phyloP scores from a whole-genome alignment of 306 rosid species.

The Clitoria ternatea region DNA sequence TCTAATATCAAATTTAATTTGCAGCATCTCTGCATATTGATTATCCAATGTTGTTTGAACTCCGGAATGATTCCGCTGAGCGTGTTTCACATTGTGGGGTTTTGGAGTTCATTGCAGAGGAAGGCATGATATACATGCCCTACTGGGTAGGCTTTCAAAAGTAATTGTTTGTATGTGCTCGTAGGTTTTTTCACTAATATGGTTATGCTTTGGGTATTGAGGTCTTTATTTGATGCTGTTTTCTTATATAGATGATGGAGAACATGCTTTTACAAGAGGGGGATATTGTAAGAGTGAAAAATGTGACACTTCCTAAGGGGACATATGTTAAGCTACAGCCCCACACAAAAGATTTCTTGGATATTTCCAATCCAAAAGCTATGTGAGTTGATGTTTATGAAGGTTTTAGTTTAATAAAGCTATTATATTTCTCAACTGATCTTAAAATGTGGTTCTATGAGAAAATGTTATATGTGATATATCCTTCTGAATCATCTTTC shows the following conservation, averaged over 20 bases:
- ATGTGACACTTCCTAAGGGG: slow-evolving; percentile 95
- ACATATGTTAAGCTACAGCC: slow-evolving; percentile 97
- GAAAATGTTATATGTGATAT: slow-evolving; percentile 5
- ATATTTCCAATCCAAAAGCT: slow-evolving; percentile 97
- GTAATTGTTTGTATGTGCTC: slow-evolving; percentile 11
- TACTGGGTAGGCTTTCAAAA: slow-evolving; percentile 75
- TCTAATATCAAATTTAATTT: slow-evolving; percentile 30
- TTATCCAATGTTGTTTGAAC: slow-evolving; percentile 97
- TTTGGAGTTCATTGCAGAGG: slow-evolving; percentile 96
- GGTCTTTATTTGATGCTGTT: background rate
- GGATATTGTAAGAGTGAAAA: slow-evolving; percentile 74
- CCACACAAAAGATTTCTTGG: slow-evolving; percentile 91
- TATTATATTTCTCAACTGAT: background rate
- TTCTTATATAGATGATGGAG: slow-evolving; percentile 81
- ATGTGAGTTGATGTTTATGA: slow-evolving; percentile 63
- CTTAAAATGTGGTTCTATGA: background rate
- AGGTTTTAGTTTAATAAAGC: background rate
- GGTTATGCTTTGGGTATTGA: slow-evolving; percentile 6
- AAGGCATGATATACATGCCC: slow-evolving; percentile 99
- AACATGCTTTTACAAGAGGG: slow-evolving; percentile 99
- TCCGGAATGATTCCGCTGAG: slow-evolving; percentile 63
- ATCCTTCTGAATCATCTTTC: background rate
- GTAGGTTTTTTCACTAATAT: slow-evolving; percentile 16
- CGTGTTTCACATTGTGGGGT: slow-evolving; percentile 97
- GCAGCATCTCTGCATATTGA: slow-evolving; percentile 96